Evolutionary conservation across 352 stramenopile species (phyloP).

Genomic region (Globisporangium uncinulatum): DNA sequence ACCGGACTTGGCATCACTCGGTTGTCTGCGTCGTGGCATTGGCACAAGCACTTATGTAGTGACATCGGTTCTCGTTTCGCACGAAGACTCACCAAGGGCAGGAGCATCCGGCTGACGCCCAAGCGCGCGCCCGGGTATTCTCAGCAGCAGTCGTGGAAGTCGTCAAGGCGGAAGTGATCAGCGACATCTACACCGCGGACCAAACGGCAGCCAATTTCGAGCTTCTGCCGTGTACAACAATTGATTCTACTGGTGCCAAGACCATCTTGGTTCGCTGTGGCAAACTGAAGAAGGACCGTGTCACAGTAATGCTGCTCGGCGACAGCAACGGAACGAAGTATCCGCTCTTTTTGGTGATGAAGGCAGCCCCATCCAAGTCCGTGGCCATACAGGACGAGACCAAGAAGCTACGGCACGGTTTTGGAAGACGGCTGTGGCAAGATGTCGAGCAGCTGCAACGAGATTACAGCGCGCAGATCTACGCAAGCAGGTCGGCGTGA

Average conservation of each 20-base stretch:
- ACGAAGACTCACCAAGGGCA: conserved; percentile 15
- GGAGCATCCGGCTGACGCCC: conserved; percentile 2
- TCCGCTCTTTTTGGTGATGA: conserved; percentile 22
- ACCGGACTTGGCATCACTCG: neutral
- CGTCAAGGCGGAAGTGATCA: conserved; percentile 7
- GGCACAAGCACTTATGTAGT: conserved; percentile 5
- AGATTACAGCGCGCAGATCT: conserved; percentile 10
- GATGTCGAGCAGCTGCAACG: conserved; percentile 12
- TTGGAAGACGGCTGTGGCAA: conserved; percentile 6
- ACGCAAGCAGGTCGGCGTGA: conserved; percentile 18
- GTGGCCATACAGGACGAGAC: conserved; percentile 9
- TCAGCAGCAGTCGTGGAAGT: neutral
- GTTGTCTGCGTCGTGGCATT: conserved; percentile 4
- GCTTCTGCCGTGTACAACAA: conserved; percentile 18
- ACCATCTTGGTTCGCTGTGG: conserved; percentile 24
- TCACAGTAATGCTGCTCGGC: conserved; percentile 22
- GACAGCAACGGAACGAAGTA: conserved; percentile 22
- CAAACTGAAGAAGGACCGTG: conserved; percentile 21
- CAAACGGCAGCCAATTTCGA: conserved; percentile 25
- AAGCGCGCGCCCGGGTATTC: conserved; percentile 6
- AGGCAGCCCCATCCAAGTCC: conserved; percentile 11
- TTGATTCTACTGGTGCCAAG: conserved; percentile 8
- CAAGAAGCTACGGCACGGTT: conserved; percentile 12
- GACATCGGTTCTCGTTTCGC: conserved; percentile 15
- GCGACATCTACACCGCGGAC: conserved; percentile 17